Evolutionary conservation across 495 filamentous ascomycete genomes (phyloP).

Genomic region (Xylaria acuta): DNA sequence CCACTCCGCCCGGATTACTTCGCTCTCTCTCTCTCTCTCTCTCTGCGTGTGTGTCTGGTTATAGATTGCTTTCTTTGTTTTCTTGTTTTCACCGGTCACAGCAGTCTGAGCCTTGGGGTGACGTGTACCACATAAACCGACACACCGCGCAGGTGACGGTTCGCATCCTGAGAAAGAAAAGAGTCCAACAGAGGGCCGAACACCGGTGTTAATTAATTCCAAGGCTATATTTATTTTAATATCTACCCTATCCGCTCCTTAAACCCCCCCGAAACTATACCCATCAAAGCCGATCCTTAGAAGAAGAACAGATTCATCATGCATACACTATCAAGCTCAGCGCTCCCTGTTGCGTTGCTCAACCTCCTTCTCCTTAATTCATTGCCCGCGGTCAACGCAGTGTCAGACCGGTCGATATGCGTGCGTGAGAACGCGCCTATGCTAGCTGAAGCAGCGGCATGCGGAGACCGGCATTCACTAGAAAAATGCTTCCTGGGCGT

Average conservation of each 20-base stretch:
- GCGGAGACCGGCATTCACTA: conserved; percentile 46
- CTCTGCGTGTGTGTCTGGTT: background rate
- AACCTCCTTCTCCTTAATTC: conserved; percentile 27
- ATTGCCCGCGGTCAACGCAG: conserved; percentile 18
- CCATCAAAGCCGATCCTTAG: background rate
- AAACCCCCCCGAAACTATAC: background rate
- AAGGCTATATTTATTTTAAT: background rate
- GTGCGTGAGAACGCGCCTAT: conserved; percentile 39
- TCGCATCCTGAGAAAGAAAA: conserved; percentile 2
- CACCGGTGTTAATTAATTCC: background rate
- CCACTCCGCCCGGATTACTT: background rate
- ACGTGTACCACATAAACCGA: conserved; percentile 6
- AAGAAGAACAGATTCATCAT: background rate
- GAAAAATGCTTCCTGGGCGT: conserved; percentile 41
- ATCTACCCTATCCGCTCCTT: background rate
- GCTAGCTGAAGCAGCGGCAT: conserved; percentile 42
- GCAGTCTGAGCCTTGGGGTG: conserved; percentile 1
- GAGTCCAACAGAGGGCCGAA: background rate
- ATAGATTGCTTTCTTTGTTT: conserved; percentile 2
- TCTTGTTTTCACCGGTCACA: conserved; percentile 4
- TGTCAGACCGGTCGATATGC: conserved; percentile 39
- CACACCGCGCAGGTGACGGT: conserved; percentile 2
- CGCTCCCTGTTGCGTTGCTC: conserved; percentile 27
- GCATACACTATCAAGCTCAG: background rate
- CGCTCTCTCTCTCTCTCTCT: too few species aligned